A percentile compares a stretch with the other conserved stretches of the same genome.
These are phyloP conservation scores for Macrophomina pseudophaseolina DNA, from an alignment of 2,329 filamentous ascomycete species.

Conservation along the genomic window DNA sequence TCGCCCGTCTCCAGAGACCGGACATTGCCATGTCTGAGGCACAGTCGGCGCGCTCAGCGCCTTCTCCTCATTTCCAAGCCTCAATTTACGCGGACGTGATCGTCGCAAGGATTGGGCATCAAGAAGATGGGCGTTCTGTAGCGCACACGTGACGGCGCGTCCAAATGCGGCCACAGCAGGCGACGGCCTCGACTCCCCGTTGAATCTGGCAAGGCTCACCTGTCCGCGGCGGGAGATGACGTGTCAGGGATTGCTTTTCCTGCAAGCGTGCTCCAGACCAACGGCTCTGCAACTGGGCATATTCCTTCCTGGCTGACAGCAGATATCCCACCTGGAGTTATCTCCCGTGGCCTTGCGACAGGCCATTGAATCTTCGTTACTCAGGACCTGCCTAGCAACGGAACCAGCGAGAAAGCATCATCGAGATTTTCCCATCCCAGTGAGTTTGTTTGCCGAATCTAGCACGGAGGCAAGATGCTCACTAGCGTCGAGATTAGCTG, in stretches of 20 bases:
- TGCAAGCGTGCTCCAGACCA: neutral
- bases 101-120: constrained; percentile 19
- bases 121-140: neutral
- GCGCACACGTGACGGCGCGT: neutral
- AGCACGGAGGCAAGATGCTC: neutral
- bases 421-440: neutral
- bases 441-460: neutral
- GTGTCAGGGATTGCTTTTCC: neutral
- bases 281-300: neutral
- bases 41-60: neutral
- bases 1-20: too few species aligned
- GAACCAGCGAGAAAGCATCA: too few species aligned
- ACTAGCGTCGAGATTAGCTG: neutral
- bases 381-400: too few species aligned
- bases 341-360: neutral
- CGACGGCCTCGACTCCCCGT: constrained; percentile 9
- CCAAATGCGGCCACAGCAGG: neutral
- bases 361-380: neutral
- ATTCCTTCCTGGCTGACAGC: neutral
- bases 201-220: neutral
- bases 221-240: neutral
- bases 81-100: constrained; percentile 11
- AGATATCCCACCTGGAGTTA: neutral
- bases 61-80: constrained; percentile 4
- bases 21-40: too few species aligned